Evolutionary conservation across 2,329 filamentous ascomycete species (phyloP), one percentile per base, ranked within the genome.

Genomic region (Cercospora brassicicola): DNA sequence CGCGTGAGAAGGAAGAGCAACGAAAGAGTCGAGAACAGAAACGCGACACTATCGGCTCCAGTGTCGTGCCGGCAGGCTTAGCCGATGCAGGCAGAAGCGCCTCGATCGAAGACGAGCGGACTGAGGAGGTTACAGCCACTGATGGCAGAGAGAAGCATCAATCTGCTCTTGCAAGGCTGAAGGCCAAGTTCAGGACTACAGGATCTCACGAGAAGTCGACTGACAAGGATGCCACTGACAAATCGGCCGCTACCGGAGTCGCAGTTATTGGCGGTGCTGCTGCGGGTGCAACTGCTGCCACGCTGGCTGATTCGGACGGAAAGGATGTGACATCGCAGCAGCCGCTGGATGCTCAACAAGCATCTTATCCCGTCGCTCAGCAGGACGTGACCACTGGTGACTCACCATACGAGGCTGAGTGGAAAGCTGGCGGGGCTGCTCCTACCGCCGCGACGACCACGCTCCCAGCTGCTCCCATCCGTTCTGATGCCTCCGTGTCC

Each of bases 1-100:
- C 75, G 2, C 20, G 77, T 9, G 69, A 68, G n/a, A 79, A 85
- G 69, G 83, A 85, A 65, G 84, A 88, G 64, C 88, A 86, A 76
- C 84, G 83, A 26, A 87, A 76, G 72, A 77, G 76, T 57, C 67
- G 72, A 36, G 73, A 75, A 10, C 72, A 75, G 31, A 74, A 76
- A 57, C 72, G 70, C 63, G 73, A 75, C 9, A 69, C 20, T 33
- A 66, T 39, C 18, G 59, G 67, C 18, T 65, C 66, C 20, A 64
- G 55, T 18, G 26, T 60, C 6, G 42, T 65, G 48, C 48, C 18
- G 23, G 11, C 33, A 33, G 42, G 65, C 15, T 23, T 57, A 33
- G 68, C 39, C 30, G 67, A 67, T 31, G 59, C 60, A 31, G 70
- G 66, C 13, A 59, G 59, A 20, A 66, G 53, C 13, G 55, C 62